Base-by-base conservation (phyloP, 306 rosid species). In the Vigna mungo region DNA sequence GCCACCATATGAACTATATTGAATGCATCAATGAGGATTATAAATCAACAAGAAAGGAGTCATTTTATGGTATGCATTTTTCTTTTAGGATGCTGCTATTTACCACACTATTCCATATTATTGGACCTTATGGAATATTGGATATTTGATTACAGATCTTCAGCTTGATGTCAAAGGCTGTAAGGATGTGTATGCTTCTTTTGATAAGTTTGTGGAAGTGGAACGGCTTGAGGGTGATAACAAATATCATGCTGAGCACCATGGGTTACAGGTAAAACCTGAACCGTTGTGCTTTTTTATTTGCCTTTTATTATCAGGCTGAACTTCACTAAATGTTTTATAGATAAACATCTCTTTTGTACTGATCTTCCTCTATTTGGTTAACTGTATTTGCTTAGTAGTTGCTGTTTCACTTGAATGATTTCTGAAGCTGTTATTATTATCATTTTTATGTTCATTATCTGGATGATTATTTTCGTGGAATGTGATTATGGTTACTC, bases 121-220 rank as follows among this genome's bases (percentile, higher is more conserved):
- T 69, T 25, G 51, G 25, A 54, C 63, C 83, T 78, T 53, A 58
- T 54, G 37, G 9, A 67, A 77, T 60, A 73, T 61, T 23, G 76
- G 63, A 54, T 20, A 75, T 83, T 23, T 34, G 66, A 52, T 76
- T 55, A 76, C 74, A 94, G 98, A 94, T 75, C 97, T 94, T 77
- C 97, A 94, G 83, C 97, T 94, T 39, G 97, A 94, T 85, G 98
- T 94, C 62, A 92, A 94, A 86, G 98, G 98, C 25, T 94, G 98
- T 75, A 82, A 85, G 43, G 93, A 94, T 83, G 98, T 94, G 72
- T 94, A 92, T 82, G 98, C 90, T 60, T 94, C 98, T 49, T 94
- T 94, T 81, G 94, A 94, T 76, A 94, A 94, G 84, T 94, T 90
- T 72, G 97, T 94, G 71, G 98, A 94, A 85, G 96, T 88, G 80